Percentiles rank a stretch among this genome's conserved stretches.
Evolutionary conservation across 1,139 yeast species (phyloP).

Genomic region (Pneumocystis jirovecii): DNA sequence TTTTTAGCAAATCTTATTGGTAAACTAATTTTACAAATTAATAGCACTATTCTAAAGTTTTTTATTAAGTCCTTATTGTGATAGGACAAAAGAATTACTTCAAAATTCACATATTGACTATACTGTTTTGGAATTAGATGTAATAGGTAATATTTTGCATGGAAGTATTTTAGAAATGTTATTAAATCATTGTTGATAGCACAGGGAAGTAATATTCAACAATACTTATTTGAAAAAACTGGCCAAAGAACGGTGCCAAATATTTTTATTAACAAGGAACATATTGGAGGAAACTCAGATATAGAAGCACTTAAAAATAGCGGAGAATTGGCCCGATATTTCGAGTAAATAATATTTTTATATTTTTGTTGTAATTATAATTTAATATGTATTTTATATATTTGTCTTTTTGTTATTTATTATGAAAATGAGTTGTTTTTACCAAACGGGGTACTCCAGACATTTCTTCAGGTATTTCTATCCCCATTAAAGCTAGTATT

Average conservation of each 20-base stretch:
- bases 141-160: conserved; percentile 19
- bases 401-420: neutral
- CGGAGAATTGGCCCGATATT: neutral
- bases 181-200: conserved; percentile 50
- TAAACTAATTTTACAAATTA: neutral
- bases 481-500: conserved; percentile 13
- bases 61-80: conserved; percentile 47
- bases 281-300: conserved; percentile 76
- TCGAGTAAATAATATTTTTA: neutral
- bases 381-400: neutral
- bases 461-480: conserved; percentile 16
- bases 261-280: conserved; percentile 77
- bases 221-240: conserved; percentile 56
- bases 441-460: conserved; percentile 12
- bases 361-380: neutral
- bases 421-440: neutral
- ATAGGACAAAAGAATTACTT: conserved; percentile 45
- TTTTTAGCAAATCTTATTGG: conserved; percentile 6
- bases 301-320: neutral
- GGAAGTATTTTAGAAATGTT: neutral
- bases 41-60: too few species aligned
- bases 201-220: conserved; percentile 62
- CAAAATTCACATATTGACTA: conserved; percentile 39
- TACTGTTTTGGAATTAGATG: conserved; percentile 51
- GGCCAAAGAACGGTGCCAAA: conserved; percentile 94